Evolutionary conservation across 2,329 filamentous ascomycete species (phyloP).

Genomic region (Cytospora chrysosperma): DNA sequence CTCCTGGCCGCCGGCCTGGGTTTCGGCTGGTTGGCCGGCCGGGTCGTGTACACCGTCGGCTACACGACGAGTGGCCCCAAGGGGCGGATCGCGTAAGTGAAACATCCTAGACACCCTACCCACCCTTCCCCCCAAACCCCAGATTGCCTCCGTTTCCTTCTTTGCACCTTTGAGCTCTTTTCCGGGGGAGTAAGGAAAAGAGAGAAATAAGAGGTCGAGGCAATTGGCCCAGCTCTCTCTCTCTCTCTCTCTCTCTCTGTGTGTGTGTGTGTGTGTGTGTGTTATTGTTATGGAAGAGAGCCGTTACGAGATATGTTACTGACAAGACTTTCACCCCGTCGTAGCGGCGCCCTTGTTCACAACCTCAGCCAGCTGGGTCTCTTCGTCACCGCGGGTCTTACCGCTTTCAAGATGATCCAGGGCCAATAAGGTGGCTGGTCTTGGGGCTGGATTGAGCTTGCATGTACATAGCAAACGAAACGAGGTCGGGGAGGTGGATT

Average conservation of each 20-base stretch:
- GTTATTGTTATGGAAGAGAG: no score
- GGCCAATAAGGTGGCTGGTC: background rate
- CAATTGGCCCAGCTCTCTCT: no score
- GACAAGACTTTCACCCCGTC: conserved; percentile 3
- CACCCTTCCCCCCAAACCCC: no score
- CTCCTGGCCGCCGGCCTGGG: conserved; percentile 49
- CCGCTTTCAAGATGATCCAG: background rate
- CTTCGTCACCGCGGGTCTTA: conserved; percentile 1
- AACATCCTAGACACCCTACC: no score
- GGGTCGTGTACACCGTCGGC: conserved; percentile 55
- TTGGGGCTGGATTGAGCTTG: background rate
- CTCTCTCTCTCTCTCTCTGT: no score
- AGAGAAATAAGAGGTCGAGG: no score
- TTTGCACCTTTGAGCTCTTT: no score
- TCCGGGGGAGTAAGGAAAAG: no score
- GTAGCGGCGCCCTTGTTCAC: conserved; percentile 38
- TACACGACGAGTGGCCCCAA: conserved; percentile 32
- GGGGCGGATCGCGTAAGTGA: conserved; percentile 17
- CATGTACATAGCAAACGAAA: background rate
- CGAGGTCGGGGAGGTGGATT: background rate
- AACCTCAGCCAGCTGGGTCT: conserved; percentile 35
- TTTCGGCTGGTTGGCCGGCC: conserved; percentile 50
- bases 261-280: background rate
- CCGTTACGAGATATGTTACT: background rate
- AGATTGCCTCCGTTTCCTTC: no score